Percentiles rank a stretch among this genome's conserved stretches.
Evolutionary conservation across 352 stramenopile genomes (phyloP).

Genomic region (Pythium dissotocum): DNA sequence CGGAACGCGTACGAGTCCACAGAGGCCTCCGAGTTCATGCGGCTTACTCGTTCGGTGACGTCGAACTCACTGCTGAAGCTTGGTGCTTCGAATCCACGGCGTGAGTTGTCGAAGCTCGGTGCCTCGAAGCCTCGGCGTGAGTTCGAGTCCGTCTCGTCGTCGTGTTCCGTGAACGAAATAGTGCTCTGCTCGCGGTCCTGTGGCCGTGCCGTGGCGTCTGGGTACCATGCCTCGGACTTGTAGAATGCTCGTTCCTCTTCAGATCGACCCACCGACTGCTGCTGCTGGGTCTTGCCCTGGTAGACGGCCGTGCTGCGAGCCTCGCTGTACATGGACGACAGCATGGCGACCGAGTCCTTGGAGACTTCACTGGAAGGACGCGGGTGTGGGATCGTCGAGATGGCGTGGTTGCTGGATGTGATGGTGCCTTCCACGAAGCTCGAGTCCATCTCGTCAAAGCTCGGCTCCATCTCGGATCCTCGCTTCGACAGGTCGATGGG

Average conservation of each 20-base stretch:
- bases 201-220: slow-evolving; percentile 15
- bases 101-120: slow-evolving; percentile 4
- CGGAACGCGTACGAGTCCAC: slow-evolving; percentile 74
- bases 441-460: slow-evolving; percentile 27
- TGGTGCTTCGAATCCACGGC: slow-evolving; percentile 9
- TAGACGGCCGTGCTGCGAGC: slow-evolving; percentile 17
- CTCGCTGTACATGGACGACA: slow-evolving; percentile 47
- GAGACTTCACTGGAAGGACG: slow-evolving; percentile 10
- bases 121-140: neutral
- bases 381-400: slow-evolving; percentile 7
- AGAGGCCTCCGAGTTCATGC: slow-evolving; percentile 61
- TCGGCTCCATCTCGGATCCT: slow-evolving; percentile 23
- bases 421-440: slow-evolving; percentile 28
- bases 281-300: slow-evolving; percentile 14
- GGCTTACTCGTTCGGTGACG: slow-evolving; percentile 42
- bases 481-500: slow-evolving; percentile 22
- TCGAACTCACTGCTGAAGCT: slow-evolving; percentile 16
- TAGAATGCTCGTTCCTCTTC: slow-evolving; percentile 25
- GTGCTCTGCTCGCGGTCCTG: slow-evolving; percentile 32
- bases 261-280: slow-evolving; percentile 32
- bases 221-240: slow-evolving; percentile 24
- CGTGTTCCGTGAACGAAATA: slow-evolving; percentile 18
- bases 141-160: neutral
- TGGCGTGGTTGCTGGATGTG: slow-evolving; percentile 23
- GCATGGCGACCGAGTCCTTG: slow-evolving; percentile 30